Conservation (phyloP, 441 rosid genomes). For the Gossypium trilobum region DNA sequence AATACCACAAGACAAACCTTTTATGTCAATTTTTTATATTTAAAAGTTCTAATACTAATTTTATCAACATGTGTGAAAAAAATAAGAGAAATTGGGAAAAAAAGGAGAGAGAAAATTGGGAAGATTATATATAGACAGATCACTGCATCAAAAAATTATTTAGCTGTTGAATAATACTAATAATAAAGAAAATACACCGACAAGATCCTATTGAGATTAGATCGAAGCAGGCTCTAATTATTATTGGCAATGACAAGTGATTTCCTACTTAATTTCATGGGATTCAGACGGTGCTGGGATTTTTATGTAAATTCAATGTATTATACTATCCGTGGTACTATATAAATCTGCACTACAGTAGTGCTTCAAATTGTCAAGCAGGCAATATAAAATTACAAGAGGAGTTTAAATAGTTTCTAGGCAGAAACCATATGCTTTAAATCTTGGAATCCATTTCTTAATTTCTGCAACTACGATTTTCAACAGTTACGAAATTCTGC, state of each 20-base stretch:
- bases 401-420: not conserved
- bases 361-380: conserved; percentile 18
- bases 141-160: not conserved
- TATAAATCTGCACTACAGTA: conserved; percentile 22
- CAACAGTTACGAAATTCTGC: not conserved
- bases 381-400: conserved; percentile 14
- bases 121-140: not conserved
- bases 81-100: not conserved
- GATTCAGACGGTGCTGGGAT: conserved; percentile 9
- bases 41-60: not conserved
- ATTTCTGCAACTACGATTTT: not conserved
- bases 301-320: not conserved
- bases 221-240: not conserved
- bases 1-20: not conserved
- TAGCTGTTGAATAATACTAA: not conserved
- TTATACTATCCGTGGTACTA: conserved; percentile 22
- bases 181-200: conserved; percentile 1
- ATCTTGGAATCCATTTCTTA: not conserved
- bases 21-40: not conserved
- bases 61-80: not conserved
- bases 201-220: not conserved
- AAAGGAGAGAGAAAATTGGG: not conserved
- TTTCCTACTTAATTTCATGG: conserved; percentile 10
- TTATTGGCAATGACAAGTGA: conserved; percentile 7
- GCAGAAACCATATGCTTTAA: not conserved